Conservation (phyloP, 768 basidiomycete species). For the Naganishia onofrii region DNA sequence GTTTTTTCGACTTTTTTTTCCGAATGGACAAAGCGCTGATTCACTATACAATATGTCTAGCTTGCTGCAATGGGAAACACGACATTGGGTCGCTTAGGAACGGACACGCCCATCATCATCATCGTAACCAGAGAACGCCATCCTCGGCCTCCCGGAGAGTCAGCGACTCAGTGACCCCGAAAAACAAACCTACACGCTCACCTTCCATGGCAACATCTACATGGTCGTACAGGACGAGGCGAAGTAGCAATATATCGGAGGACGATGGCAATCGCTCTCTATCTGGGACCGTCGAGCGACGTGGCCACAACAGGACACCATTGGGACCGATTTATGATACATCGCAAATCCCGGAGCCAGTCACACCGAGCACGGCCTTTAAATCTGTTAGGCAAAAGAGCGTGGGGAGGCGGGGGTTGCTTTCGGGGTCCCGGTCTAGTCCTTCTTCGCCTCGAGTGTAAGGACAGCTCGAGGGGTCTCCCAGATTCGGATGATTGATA, state of each 20-base stretch:
- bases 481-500: neutral
- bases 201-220: slow-evolving; percentile 20
- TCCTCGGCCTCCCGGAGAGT: neutral
- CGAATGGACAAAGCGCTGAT: slow-evolving; percentile 55
- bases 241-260: slow-evolving; percentile 15
- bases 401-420: neutral
- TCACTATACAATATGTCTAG: slow-evolving; percentile 30
- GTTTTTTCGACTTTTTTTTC: neutral
- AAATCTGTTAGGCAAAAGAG: slow-evolving; percentile 8
- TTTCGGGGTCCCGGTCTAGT: slow-evolving; percentile 17
- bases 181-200: slow-evolving; percentile 4
- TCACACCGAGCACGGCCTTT: slow-evolving; percentile 1
- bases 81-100: slow-evolving; percentile 42
- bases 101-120: slow-evolving; percentile 37
- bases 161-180: slow-evolving; percentile 7
- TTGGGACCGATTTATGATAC: slow-evolving; percentile 10
- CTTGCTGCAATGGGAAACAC: slow-evolving; percentile 49
- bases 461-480: neutral
- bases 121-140: slow-evolving; percentile 16
- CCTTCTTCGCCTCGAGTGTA: slow-evolving; percentile 5
- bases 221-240: slow-evolving; percentile 12
- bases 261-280: slow-evolving; percentile 16
- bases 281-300: neutral
- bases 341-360: slow-evolving; percentile 6
- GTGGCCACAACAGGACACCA: slow-evolving; percentile 10